phyloP scores from a whole-genome alignment of 371 early-diverging fungal species.

The Mucor velutinosus region DNA sequence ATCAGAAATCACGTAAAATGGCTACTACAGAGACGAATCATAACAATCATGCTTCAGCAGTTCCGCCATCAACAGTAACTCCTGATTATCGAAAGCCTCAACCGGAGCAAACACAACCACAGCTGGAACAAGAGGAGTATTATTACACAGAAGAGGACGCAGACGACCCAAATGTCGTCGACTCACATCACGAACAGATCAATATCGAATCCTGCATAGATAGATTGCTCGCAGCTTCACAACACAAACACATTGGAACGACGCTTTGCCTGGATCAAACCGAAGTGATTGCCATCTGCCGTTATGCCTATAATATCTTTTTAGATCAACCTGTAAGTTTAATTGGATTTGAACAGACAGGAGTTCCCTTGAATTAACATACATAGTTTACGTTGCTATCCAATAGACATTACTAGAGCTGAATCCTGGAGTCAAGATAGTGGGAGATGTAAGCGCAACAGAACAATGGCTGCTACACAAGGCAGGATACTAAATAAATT shows the following conservation, averaged over 20 bases:
- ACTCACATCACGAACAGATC: neutral
- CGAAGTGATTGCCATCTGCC: conserved; percentile 90
- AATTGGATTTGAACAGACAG: neutral
- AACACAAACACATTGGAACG: conserved; percentile 68
- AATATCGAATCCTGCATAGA: conserved; percentile 86
- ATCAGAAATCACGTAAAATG: conserved; percentile 7
- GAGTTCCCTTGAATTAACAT: neutral
- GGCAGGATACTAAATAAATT: neutral
- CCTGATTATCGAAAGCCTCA: conserved; percentile 4
- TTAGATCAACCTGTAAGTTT: conserved; percentile 79
- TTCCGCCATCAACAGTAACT: neutral
- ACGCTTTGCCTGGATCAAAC: conserved; percentile 69
- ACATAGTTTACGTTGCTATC: neutral
- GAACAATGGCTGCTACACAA: neutral
- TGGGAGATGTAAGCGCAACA: conserved; percentile 71
- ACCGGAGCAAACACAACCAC: neutral
- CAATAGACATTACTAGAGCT: conserved; percentile 83
- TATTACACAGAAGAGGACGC: neutral
- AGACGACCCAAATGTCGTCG: neutral
- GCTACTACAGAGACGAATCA: neutral
- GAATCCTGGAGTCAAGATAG: conserved; percentile 94
- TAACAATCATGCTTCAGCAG: neutral
- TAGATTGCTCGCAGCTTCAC: conserved; percentile 73
- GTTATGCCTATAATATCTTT: conserved; percentile 82
- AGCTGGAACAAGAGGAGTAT: neutral